Evolutionary conservation across 768 basidiomycete species (phyloP), one percentile per base, ranked within the genome.

Genomic region (Amanita pseudoporphyria): DNA sequence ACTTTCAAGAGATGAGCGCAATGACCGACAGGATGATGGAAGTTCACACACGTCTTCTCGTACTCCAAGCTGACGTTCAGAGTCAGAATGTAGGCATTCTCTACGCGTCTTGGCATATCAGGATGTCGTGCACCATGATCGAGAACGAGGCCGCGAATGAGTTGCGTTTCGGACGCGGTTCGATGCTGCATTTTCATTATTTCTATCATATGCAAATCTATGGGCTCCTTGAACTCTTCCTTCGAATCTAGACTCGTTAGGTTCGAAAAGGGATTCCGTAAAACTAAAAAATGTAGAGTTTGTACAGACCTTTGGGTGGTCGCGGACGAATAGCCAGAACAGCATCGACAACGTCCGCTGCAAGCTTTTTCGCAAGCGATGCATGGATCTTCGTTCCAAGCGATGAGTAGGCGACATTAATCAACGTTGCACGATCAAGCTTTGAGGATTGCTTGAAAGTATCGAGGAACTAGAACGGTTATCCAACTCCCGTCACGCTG

Each of bases 111-210:
- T 32, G 96, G 94, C 96, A 98, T 98, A 68, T 98, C 96, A 9
- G 96, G 95, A 69, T 99, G 96, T 56, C 96, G 74, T 49, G 89
- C 90, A 56, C 96, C 95, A 63, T 98, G 95, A 69, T 99, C 96
- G 58, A 99, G 76, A 39, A 99, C 96, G 51, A 99, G 76, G 31
- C 96, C 96, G 58, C 89, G 86, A 59, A 99, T 73, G 33, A 99
- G 81, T 63, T 96, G 88, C 26, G 96, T 99, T 67, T 99, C 96
- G 19, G 91, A 92, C 54, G 96, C 92, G 37, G 87, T 94, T 59
- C 94, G 87, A 70, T 99, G 96, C 66, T 96, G 95, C 96, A 99
- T 99, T 73, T 98, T 98, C 96, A 98, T 98, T 54, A 98, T 84
- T 70, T 99, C 96, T 45, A 99, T 73, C 96, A 99, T 99, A 70